phyloP scores from a whole-genome alignment of 2,329 filamentous ascomycete genomes.

The Curvularia eragrostidis region DNA sequence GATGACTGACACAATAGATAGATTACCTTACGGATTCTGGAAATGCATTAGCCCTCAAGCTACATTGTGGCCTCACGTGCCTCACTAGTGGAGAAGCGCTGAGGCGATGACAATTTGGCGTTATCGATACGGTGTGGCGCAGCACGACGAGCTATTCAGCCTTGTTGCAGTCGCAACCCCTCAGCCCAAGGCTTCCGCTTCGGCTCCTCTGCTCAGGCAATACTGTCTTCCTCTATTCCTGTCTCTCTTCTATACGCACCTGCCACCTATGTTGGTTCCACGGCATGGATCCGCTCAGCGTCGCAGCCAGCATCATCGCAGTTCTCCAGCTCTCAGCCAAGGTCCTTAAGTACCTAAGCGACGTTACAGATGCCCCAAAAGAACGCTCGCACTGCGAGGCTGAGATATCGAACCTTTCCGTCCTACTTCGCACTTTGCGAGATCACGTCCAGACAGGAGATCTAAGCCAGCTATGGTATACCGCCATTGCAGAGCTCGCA shows the following conservation, averaged over 20 bases:
- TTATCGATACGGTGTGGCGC: conserved; percentile 1
- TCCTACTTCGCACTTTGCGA: too few relatives aligned
- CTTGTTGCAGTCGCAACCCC: conserved; percentile 1
- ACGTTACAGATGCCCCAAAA: too few relatives aligned
- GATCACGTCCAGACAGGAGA: too few relatives aligned
- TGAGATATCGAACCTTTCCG: too few relatives aligned
- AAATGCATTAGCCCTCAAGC: conserved; percentile 1
- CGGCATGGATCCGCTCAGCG: too few relatives aligned
- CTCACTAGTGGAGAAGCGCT: conserved; percentile 4
- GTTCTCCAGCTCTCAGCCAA: too few relatives aligned
- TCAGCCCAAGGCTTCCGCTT: not conserved
- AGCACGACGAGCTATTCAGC: conserved; percentile 3
- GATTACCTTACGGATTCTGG: not conserved
- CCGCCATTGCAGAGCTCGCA: too few relatives aligned
- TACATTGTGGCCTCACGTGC: conserved; percentile 2
- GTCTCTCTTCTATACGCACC: conserved; percentile 1
- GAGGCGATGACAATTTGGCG: not conserved
- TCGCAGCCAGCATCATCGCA: too few relatives aligned
- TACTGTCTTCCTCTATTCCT: conserved; percentile 2
- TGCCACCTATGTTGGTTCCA: conserved; percentile 2
- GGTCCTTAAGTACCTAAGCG: too few relatives aligned
- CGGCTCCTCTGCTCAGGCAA: not conserved
- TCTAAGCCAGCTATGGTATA: too few relatives aligned
- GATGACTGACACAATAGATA: not conserved
- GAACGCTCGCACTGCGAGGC: too few relatives aligned